phyloP scores from a whole-genome alignment of 495 filamentous ascomycete genomes.

The Daldinia bambusicola region DNA sequence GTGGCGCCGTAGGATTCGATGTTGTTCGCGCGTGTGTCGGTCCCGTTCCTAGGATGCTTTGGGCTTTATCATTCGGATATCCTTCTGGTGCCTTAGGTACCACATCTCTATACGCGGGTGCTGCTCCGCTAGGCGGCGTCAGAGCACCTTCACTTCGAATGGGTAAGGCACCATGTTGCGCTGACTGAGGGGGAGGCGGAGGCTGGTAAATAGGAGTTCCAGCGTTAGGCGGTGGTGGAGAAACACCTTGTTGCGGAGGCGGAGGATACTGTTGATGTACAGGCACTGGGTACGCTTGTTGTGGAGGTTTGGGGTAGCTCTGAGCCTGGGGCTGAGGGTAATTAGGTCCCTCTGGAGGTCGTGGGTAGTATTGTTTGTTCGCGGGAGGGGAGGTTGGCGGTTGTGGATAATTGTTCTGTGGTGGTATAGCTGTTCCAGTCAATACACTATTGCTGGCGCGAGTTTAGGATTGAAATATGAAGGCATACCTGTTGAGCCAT shows the following conservation, averaged over 20 bases:
- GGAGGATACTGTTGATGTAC: constrained; percentile 55
- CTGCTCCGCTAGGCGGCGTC: constrained; percentile 47
- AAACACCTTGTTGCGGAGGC: constrained; percentile 45
- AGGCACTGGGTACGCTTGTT: constrained; percentile 53
- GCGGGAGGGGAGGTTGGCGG: constrained; percentile 54
- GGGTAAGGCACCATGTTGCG: constrained; percentile 40
- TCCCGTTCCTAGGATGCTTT: constrained; percentile 40
- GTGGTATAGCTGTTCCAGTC: constrained; percentile 37
- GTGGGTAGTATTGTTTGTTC: constrained; percentile 59
- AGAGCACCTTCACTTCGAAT: constrained; percentile 44
- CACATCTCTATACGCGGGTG: constrained; percentile 50
- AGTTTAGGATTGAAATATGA: not conserved
- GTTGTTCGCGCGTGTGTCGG: constrained; percentile 56
- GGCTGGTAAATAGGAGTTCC: constrained; percentile 46
- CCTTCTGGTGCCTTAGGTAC: constrained; percentile 41
- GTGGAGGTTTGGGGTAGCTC: constrained; percentile 49
- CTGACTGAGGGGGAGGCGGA: constrained; percentile 44
- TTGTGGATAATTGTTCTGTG: constrained; percentile 53
- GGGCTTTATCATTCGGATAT: constrained; percentile 54
- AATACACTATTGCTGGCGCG: constrained; percentile 13
- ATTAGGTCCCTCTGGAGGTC: constrained; percentile 41
- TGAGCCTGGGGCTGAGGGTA: constrained; percentile 53
- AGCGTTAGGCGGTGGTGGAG: constrained; percentile 44
- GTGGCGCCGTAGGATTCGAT: constrained; percentile 50
- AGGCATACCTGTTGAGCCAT: constrained; percentile 41